These are phyloP conservation scores for Moricandia arvensis DNA, from an alignment of 345 rosid species.

Conservation along the genomic window DNA sequence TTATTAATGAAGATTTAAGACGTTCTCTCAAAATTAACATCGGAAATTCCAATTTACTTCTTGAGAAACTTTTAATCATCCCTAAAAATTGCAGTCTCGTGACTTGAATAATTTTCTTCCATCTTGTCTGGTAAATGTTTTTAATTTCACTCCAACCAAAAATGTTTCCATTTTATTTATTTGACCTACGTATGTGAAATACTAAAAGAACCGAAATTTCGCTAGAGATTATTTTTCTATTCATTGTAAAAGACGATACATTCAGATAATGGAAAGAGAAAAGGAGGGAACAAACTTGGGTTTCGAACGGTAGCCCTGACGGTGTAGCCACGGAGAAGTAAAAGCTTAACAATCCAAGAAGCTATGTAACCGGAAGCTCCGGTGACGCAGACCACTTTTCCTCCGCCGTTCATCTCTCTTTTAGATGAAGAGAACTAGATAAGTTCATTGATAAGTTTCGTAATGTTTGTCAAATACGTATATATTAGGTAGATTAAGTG, in stretches of 20 bases:
- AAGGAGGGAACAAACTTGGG: constrained; percentile 39
- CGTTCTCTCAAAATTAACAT: no score
- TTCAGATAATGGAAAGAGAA: background rate
- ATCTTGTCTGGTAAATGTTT: no score
- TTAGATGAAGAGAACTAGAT: constrained; percentile 39
- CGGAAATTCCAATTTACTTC: background rate
- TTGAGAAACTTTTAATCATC: background rate
- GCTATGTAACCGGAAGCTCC: constrained; percentile 57
- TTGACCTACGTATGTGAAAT: background rate
- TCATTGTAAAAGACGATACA: background rate
- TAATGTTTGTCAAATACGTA: constrained; percentile 27
- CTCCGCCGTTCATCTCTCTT: constrained; percentile 50
- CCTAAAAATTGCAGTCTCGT: background rate
- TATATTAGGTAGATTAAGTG: background rate
- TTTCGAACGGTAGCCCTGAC: constrained; percentile 49
- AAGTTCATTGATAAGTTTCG: background rate
- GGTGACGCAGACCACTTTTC: constrained; percentile 49
- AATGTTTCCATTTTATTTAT: background rate
- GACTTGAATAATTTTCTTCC: background rate
- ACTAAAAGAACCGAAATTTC: background rate
- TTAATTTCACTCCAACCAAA: background rate
- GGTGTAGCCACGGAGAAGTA: constrained; percentile 49
- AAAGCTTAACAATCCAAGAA: constrained; percentile 51
- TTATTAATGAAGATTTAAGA: no score
- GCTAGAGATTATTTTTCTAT: background rate